These are phyloP conservation scores for Arabidopsis thaliana DNA, from an alignment of 345 rosid species.

Conservation along the genomic window DNA sequence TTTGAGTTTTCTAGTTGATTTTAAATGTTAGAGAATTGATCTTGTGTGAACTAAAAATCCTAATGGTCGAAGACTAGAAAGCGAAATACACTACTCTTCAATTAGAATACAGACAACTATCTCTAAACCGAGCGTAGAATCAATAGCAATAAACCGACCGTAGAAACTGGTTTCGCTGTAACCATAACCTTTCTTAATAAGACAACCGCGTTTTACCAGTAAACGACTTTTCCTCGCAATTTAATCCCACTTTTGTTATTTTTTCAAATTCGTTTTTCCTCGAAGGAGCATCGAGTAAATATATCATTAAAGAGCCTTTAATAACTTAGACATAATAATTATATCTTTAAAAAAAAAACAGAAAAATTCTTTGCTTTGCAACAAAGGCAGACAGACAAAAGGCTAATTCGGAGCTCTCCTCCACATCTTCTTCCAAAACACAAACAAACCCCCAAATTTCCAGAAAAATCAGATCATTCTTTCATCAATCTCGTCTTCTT, in stretches of 20 bases:
- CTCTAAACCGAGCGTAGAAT: not conserved
- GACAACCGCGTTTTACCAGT: conserved; percentile 36
- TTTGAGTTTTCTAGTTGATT: too few species aligned
- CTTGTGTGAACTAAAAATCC: too few species aligned
- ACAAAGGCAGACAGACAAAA: conserved; percentile 25
- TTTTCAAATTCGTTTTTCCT: not conserved
- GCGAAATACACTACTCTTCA: too few species aligned
- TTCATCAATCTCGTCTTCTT: conserved; percentile 11
- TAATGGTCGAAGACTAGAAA: too few species aligned
- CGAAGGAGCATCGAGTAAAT: not conserved
- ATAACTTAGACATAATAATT: conserved; percentile 5
- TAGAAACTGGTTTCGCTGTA: not conserved
- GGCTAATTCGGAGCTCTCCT: conserved; percentile 38
- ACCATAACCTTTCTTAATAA: not conserved
- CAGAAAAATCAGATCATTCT: conserved; percentile 27
- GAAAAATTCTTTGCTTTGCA: conserved; percentile 39
- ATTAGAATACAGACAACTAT: too few species aligned
- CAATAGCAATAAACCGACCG: not conserved
- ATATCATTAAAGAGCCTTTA: conserved; percentile 3
- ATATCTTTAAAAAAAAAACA: conserved; percentile 3
- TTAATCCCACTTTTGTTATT: not conserved
- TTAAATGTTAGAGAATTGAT: too few species aligned
- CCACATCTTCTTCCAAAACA: conserved; percentile 41
- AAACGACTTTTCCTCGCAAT: conserved; percentile 29
- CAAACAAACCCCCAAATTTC: not conserved